Evolutionary conservation across 768 basidiomycete species (phyloP), one percentile per base, ranked within the genome.

Genomic region (Collybia nuda): DNA sequence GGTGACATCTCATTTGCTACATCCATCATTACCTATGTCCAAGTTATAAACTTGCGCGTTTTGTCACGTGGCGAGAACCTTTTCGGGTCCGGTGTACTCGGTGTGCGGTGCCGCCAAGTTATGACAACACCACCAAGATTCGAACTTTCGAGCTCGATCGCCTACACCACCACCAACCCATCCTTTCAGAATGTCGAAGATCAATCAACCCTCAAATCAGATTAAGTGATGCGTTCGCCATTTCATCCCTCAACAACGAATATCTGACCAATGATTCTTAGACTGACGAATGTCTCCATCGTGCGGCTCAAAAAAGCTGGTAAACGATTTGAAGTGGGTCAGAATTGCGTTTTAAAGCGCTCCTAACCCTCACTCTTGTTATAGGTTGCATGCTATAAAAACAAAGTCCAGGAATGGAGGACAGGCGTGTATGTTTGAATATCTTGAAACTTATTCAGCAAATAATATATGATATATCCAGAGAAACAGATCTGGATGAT

Each of bases 301-400:
- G 97, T 99, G 29, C 85, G 94, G 40, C 76, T 97, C 44, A 97
- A 94, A 78, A 98, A 98, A 66, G 93, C 89, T 40, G 97, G 97
- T 37, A 98, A 98, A 71, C 85, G 97, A 43, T 98, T 97, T 66
- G 97, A 99, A 79, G 95, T 93, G 58, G 4, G 49, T 19, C n/a
- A 9, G 32, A 3, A 4, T 2, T 7, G 24, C 3, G 14, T 32
- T 14, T 6, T 32, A 32, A 14, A 11, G 14, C 12, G 32, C 5
- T 11, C 9, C 14, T 32, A 32, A 29, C 46, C 6, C 44, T 58
- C 8, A 66, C 28, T 18, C 22, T 35, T 12, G 17, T 21, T 24
- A 9, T 47, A 79, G 96, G 90, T 99, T 61, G 96, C 97, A 32
- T 97, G 94, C 69, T 99, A 98, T 76, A 96, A 98, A 77, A 99